Base-by-base conservation (phyloP, 306 rosid genomes). In the Quercus aquifolioides region DNA sequence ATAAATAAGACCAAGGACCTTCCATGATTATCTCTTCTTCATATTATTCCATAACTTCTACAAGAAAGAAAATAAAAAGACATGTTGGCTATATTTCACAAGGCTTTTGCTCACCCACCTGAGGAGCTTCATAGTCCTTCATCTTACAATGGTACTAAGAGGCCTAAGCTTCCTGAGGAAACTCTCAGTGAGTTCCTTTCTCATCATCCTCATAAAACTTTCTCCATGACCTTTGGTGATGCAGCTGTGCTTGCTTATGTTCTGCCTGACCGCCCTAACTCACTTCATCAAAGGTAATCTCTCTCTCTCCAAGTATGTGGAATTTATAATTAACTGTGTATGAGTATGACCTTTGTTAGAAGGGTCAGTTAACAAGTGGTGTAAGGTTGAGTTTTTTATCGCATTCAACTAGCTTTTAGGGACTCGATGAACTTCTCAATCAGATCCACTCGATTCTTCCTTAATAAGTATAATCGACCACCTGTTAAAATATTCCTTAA, bases 111-210 rank as follows among this genome's bases (percentile, higher is more conserved):
- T 73, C 80, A 95, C 80, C 99, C 99, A 54, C 99, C 99, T 1
- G 98, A 93, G 41, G 99, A 95, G 87, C 93, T 95, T 0, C 86
- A 93, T 63, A 95, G 99, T 49, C 99, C 99, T 55, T 94, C 94
- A 4, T 95, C 99, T n/a, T 74, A 76, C 74, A 89, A 81, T 1
- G 92, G 92, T 4, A 80, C 86, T n/a, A 89, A 88, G 79, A 88
- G 81, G 78, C 98, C 99, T 71, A 95, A 95, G 83, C 88, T 87
- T 73, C 98, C 98, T 2, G 76, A 90, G 52, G 99, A 95, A 54
- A 95, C 96, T 74, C 96, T 95, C 60, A 71, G 18, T 1, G 89
- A 93, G 17, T 95, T 95, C 71, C 92, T 90, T 26, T 82, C 93
- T 8, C 96, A 80, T 71, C 85, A 91, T 75, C 99, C 98, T 55